Evolutionary conservation across 2,329 filamentous ascomycete genomes (phyloP).

Genomic region (Claviceps sp.): DNA sequence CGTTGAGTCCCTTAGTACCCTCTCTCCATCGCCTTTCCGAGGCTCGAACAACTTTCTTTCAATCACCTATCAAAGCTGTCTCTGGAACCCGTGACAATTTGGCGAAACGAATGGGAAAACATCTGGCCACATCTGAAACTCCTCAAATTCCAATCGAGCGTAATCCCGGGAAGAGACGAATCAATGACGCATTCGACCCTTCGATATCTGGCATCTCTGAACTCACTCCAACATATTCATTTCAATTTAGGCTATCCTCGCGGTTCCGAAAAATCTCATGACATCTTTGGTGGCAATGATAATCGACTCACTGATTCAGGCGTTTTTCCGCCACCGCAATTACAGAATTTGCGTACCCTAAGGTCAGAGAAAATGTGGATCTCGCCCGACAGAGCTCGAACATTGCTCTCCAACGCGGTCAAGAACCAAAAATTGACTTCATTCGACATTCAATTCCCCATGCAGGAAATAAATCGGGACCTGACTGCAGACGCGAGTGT

Average conservation of each 20-base stretch:
- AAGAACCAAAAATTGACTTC: constrained; percentile 16
- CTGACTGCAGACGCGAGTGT: too few species aligned
- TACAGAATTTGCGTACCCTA: constrained; percentile 15
- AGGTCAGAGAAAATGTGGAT: constrained; percentile 15
- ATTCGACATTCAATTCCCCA: constrained; percentile 24
- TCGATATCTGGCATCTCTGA: constrained; percentile 15
- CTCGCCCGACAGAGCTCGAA: constrained; percentile 12
- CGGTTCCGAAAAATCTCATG: constrained; percentile 3
- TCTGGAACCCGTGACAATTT: neutral
- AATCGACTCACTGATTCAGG: neutral
- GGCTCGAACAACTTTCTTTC: too few species aligned
- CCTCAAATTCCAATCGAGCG: constrained; percentile 8
- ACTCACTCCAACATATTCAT: constrained; percentile 17
- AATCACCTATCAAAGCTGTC: too few species aligned
- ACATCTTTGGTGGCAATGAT: constrained; percentile 2
- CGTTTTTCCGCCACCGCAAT: constrained; percentile 8
- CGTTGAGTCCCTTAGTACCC: constrained; percentile 10
- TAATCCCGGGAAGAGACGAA: too few species aligned
- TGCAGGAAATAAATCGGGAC: neutral
- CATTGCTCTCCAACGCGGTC: constrained; percentile 15
- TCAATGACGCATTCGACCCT: constrained; percentile 5
- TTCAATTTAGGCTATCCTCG: constrained; percentile 8
- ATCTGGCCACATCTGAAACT: constrained; percentile 1
- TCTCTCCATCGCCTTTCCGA: constrained; percentile 8
- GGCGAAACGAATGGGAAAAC: constrained; percentile 9